Evolutionary conservation across 768 basidiomycete genomes (phyloP).

Genomic region (Russula earlei): DNA sequence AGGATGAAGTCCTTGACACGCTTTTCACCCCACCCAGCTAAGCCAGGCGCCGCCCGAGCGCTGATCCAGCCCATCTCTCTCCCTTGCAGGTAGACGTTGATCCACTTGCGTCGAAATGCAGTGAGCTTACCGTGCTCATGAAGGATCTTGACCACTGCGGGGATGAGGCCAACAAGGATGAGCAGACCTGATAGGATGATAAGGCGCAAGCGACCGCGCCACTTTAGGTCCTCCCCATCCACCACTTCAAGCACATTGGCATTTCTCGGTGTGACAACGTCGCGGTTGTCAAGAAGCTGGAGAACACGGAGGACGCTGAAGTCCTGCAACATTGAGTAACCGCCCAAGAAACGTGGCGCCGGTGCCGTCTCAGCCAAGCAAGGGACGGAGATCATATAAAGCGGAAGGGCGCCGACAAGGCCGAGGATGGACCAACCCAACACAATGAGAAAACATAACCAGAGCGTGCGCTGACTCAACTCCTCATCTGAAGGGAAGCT

Average conservation of each 20-base stretch:
- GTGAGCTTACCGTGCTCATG: conserved; percentile 51
- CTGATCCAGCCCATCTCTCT: conserved; percentile 73
- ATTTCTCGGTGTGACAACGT: conserved; percentile 27
- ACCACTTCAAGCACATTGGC: conserved; percentile 31
- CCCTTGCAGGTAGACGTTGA: conserved; percentile 52
- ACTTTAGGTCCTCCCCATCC: conserved; percentile 30
- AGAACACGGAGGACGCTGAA: conserved; percentile 70
- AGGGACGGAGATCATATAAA: conserved; percentile 60
- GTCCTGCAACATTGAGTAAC: conserved; percentile 62
- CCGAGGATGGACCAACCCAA: conserved; percentile 61
- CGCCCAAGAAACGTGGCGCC: conserved; percentile 40
- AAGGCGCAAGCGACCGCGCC: conserved; percentile 48
- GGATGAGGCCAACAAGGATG: conserved; percentile 51
- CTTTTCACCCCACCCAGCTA: conserved; percentile 65
- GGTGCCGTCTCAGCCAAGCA: conserved; percentile 50
- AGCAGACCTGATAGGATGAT: conserved; percentile 60
- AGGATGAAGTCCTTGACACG: conserved; percentile 59
- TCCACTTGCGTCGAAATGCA: conserved; percentile 49
- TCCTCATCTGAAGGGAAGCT: conserved; percentile 70
- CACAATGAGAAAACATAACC: conserved; percentile 53
- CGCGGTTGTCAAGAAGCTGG: conserved; percentile 42
- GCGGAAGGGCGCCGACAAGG: conserved; percentile 59
- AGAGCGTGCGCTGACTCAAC: conserved; percentile 60
- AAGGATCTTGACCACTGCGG: conserved; percentile 55
- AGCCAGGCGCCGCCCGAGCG: conserved; percentile 51